Percentiles rank a stretch among this genome's conserved stretches.
phyloP scores from a whole-genome alignment of 352 stramenopile species.

The Pythium pyrilobum region DNA sequence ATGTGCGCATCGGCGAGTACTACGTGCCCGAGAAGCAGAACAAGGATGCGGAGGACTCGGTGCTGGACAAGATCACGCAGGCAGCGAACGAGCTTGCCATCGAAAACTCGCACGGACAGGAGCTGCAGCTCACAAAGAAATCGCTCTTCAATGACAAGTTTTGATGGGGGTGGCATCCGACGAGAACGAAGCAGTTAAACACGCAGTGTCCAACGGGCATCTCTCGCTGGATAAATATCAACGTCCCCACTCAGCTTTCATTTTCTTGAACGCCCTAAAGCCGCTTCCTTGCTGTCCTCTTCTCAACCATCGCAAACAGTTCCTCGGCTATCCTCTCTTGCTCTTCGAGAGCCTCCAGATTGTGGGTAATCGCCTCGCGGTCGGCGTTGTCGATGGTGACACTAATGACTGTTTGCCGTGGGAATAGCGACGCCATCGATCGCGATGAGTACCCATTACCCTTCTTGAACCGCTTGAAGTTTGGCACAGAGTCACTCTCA shows the following conservation, averaged over 20 bases:
- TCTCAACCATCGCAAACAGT: conserved; percentile 77
- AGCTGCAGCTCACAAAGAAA: conserved; percentile 81
- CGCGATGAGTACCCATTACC: conserved; percentile 42
- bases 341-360: conserved; percentile 65
- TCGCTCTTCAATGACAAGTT: conserved; percentile 82
- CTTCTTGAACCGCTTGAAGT: conserved; percentile 87
- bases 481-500: too few relatives aligned
- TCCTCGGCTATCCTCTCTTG: conserved; percentile 83
- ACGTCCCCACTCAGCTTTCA: too few relatives aligned
- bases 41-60: conserved; percentile 71
- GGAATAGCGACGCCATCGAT: conserved; percentile 43
- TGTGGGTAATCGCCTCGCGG: conserved; percentile 42
- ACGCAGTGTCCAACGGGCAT: neutral
- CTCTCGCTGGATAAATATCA: neutral
- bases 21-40: conserved; percentile 83
- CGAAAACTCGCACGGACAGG: conserved; percentile 76
- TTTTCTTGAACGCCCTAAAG: too few relatives aligned
- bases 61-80: conserved; percentile 83
- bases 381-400: conserved; percentile 63
- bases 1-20: conserved; percentile 78
- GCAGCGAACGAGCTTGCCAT: conserved; percentile 83
- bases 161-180: conserved; percentile 10
- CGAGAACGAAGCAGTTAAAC: neutral
- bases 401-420: conserved; percentile 47
- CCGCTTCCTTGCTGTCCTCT: conserved; percentile 36